Evolutionary conservation across 2,329 filamentous ascomycete species (phyloP).

Genomic region (Fonsecaea monophora): DNA sequence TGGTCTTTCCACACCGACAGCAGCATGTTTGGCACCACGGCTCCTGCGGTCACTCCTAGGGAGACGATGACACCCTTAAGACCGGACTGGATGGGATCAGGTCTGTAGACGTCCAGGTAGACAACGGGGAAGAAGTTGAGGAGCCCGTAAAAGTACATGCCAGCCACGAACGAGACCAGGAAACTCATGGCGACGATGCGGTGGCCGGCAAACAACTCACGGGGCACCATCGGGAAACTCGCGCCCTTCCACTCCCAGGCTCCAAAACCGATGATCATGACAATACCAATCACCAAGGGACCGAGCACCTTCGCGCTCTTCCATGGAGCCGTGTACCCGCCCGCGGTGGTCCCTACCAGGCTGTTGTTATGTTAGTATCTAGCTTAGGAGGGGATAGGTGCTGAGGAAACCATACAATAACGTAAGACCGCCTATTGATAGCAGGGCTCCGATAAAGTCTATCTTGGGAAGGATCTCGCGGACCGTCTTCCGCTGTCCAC

Average conservation of each 20-base stretch:
- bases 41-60: conserved; percentile 15
- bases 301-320: conserved; percentile 52
- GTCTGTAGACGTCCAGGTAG: conserved; percentile 68
- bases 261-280: conserved; percentile 48
- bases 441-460: conserved; percentile 58
- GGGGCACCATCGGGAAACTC: conserved; percentile 55
- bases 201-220: conserved; percentile 54
- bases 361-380: conserved; percentile 6
- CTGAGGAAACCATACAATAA: conserved; percentile 8
- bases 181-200: conserved; percentile 60
- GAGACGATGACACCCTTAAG: conserved; percentile 45
- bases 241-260: conserved; percentile 56
- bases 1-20: conserved; percentile 3
- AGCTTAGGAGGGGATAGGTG: background rate
- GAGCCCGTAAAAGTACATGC: conserved; percentile 60
- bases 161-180: conserved; percentile 65
- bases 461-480: conserved; percentile 52
- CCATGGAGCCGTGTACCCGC: conserved; percentile 57
- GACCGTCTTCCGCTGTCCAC: background rate
- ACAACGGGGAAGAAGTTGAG: conserved; percentile 68
- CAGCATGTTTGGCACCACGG: conserved; percentile 13
- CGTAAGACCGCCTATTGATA: conserved; percentile 55
- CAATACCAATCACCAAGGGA: conserved; percentile 53
- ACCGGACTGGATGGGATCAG: conserved; percentile 69
- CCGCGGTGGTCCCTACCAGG: conserved; percentile 59